Percentiles rank a stretch among this genome's conserved stretches.
Evolutionary conservation across 805 yeast species (phyloP).

Genomic region (Zygoascus tannicola): DNA sequence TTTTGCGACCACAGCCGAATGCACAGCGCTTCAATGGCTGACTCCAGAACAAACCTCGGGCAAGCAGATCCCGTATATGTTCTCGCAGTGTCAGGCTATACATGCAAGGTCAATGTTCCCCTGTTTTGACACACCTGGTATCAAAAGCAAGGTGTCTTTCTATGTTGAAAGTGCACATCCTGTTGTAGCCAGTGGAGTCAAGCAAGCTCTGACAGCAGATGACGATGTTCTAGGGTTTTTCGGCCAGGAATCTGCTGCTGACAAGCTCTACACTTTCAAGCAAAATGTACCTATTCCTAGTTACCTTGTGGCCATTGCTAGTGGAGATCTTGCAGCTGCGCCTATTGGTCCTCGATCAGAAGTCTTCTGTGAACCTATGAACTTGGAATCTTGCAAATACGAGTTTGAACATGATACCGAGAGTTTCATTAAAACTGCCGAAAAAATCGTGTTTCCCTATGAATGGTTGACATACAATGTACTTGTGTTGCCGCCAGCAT

Average conservation of each 20-base stretch:
- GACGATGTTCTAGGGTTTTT: no score
- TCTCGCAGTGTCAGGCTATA: constrained; percentile 87
- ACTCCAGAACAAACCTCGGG: constrained; percentile 69
- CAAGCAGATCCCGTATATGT: constrained; percentile 56
- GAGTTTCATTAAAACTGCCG: constrained; percentile 69
- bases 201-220: constrained; percentile 5
- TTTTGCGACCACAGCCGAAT: constrained; percentile 62
- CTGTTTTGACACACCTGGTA: constrained; percentile 82
- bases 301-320: constrained; percentile 73
- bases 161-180: constrained; percentile 54
- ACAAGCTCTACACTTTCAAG: constrained; percentile 38
- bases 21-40: constrained; percentile 84
- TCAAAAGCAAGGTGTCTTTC: constrained; percentile 57
- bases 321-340: constrained; percentile 64
- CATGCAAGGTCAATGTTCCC: constrained; percentile 86
- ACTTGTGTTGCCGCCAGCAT: constrained; percentile 63
- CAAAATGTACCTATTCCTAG: constrained; percentile 83
- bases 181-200: constrained; percentile 64
- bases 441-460: constrained; percentile 62
- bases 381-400: constrained; percentile 57
- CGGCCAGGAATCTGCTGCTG: neutral
- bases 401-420: constrained; percentile 76
- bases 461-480: constrained; percentile 83
- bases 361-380: constrained; percentile 69
- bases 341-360: constrained; percentile 79